Evolutionary conservation across 148 eudicot species (phyloP).

Genomic region (Cornus kousa): DNA sequence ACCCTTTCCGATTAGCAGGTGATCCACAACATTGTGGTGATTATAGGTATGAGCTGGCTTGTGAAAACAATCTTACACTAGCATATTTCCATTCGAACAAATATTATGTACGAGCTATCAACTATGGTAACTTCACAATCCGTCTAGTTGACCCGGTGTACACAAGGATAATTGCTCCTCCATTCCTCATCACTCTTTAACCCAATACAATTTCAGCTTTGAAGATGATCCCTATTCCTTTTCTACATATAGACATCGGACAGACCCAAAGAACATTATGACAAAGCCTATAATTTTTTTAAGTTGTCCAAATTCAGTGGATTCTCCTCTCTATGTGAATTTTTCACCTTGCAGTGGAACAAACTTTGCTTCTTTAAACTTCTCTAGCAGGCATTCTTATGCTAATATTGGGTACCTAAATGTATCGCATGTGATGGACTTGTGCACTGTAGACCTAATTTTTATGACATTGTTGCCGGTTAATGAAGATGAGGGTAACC

Average conservation of each 20-base stretch:
- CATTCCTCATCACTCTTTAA: background rate
- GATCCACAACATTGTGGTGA: background rate
- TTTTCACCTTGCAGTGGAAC: background rate
- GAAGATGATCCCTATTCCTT: background rate
- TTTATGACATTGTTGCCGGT: background rate
- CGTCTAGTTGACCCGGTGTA: background rate
- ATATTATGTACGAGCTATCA: background rate
- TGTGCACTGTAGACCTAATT: background rate
- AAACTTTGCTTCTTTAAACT: background rate
- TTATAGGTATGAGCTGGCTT: background rate
- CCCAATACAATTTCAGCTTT: no score
- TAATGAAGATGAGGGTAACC: background rate
- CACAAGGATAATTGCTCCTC: background rate
- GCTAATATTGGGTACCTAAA: background rate
- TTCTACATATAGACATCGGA: no score
- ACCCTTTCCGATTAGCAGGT: background rate
- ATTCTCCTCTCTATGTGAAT: background rate
- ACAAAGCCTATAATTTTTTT: background rate
- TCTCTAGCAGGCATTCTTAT: background rate
- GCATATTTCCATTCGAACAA: background rate
- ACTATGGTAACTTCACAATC: background rate
- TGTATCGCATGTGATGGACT: no score
- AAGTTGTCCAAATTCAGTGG: background rate
- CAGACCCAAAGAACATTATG: background rate
- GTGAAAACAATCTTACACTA: background rate